These are phyloP conservation scores for Solanum hybrid DNA, from an alignment of 305 asterid genomes.

Conservation along the genomic window DNA sequence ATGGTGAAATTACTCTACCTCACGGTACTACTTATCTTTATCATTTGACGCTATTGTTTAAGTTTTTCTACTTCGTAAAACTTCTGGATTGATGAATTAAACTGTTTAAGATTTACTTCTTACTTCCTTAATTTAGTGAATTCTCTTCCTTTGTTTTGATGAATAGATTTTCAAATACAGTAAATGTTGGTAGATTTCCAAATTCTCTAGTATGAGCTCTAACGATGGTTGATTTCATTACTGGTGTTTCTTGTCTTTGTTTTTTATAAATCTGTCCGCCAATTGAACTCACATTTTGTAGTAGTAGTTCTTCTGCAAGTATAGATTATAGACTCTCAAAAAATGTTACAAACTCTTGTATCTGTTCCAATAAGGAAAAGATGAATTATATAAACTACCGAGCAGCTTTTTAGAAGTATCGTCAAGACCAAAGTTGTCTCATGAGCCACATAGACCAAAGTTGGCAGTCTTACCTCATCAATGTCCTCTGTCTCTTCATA, in stretches of 20 bases:
- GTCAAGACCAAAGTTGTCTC: constrained; percentile 38
- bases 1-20: background rate
- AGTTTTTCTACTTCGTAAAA: background rate
- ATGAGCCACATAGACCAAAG: constrained; percentile 46
- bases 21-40: background rate
- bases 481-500: constrained; percentile 35
- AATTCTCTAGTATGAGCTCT: no score
- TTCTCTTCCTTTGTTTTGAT: background rate
- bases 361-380: no score
- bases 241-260: no score
- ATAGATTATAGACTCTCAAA: no score
- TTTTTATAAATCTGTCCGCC: no score
- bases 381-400: no score
- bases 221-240: no score
- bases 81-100: background rate
- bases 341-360: no score
- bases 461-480: constrained; percentile 47
- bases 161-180: background rate
- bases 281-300: no score
- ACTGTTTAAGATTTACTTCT: background rate
- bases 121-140: background rate
- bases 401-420: no score
- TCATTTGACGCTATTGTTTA: background rate
- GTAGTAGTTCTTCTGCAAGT: no score
- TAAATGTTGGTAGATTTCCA: no score